Evolutionary conservation across 352 stramenopile species (phyloP), one percentile per base, ranked within the genome.

Genomic region (Pythium sp.): DNA sequence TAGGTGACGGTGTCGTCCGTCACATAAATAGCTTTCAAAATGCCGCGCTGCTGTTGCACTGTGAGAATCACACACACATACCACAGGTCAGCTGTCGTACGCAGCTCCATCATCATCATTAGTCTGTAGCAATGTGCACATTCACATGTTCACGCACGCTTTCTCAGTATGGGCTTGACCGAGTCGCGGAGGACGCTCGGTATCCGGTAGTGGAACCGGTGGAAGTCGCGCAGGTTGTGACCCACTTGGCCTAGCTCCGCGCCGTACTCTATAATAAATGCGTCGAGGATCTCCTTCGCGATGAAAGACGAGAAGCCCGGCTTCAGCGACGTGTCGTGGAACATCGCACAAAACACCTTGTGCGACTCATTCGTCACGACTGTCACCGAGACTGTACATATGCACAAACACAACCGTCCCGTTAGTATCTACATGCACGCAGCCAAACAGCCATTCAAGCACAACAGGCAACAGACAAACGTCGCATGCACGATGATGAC

Each of bases 271-370:
- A 74, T 71, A 47, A 97, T 80, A 58, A 97, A 97, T 3, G 83
- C 87, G 15, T 82, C 76, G 47, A 97, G 73, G 67, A 97, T 83
- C 74, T 98, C 90, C 30, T 82, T 90, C 61, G 91, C 91, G 43
- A 98, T 85, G 72, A 98, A 94, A 22, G 87, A 70, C 47, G 84
- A 90, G 73, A 97, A 97, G 36, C 74, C 80, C 7, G 87, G 68
- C 14, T 88, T 82, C 73, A 97, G 86, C 6, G 68, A 78, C 46
- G 84, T 82, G 73, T 97, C 91, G 76, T 97, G 87, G 70, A 98
- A 97, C 67, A 97, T 81, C 64, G 91, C 92, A 70, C 92, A 97
- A 67, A 96, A 97, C 7, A 97, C 89, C 61, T 97, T 97, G 64
- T 92, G 81, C 14, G 78, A 73, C 18, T 97, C 89, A 69, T 97